Conservation (phyloP, 345 rosid genomes). For the Populus euphratica region DNA sequence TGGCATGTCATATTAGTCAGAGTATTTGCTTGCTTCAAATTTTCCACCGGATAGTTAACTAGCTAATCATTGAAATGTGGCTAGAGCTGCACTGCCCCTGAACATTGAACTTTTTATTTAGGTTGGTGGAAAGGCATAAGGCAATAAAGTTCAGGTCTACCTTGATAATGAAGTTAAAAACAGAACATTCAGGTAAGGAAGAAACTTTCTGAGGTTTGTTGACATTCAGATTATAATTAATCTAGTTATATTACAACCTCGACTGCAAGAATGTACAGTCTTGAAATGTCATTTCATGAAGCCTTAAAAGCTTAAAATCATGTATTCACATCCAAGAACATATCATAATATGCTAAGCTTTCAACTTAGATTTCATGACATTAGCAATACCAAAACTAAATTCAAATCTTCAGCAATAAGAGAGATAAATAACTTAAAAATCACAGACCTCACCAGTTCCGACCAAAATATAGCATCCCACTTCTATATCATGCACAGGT, state of each 20-base stretch:
- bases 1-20: not conserved
- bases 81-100: not conserved
- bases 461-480: conserved; percentile 82
- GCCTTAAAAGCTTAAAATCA: not conserved
- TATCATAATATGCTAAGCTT: not conserved
- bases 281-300: not conserved
- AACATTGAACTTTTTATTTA: not conserved
- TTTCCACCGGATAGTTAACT: not conserved
- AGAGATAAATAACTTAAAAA: conserved; percentile 1
- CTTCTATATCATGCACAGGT: conserved; percentile 78
- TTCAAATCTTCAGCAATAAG: not conserved
- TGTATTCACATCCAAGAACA: not conserved
- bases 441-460: conserved; percentile 97
- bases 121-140: not conserved
- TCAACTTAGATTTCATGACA: not conserved
- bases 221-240: not conserved
- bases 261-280: not conserved
- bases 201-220: not conserved
- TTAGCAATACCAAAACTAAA: not conserved
- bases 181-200: not conserved
- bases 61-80: not conserved
- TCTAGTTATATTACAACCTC: not conserved
- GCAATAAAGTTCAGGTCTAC: not conserved
- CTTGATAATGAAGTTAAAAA: not conserved
- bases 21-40: not conserved